These are phyloP conservation scores for Dioscorea alata DNA, from an alignment of 106 monocot genomes.

Conservation along the genomic window DNA sequence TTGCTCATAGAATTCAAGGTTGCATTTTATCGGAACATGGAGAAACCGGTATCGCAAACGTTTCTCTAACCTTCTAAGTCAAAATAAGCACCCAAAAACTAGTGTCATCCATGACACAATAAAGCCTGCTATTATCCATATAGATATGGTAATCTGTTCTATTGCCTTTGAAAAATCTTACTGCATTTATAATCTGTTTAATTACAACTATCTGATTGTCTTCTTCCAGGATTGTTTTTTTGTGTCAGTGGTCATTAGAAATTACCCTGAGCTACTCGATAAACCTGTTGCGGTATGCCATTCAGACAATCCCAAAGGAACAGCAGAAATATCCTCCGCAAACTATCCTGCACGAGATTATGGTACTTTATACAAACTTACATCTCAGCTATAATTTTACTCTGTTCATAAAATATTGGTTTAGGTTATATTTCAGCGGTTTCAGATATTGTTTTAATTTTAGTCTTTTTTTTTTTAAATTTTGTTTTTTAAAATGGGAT, in stretches of 20 bases:
- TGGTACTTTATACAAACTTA: conserved; percentile 25
- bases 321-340: conserved; percentile 97
- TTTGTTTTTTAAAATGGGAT: too few species aligned
- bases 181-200: background rate
- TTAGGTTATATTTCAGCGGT: too few species aligned
- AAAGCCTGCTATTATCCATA: conserved; percentile 54
- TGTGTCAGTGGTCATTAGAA: conserved; percentile 81
- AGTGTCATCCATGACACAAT: conserved; percentile 8
- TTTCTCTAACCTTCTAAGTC: conserved; percentile 33
- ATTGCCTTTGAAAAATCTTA: background rate
- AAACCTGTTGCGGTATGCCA: conserved; percentile 94
- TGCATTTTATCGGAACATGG: conserved; percentile 99
- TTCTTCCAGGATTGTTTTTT: conserved; percentile 85
- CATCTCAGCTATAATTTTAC: too few species aligned
- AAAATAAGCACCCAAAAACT: background rate
- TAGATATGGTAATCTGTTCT: conserved; percentile 80
- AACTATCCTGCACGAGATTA: conserved; percentile 86
- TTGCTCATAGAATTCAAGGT: conserved; percentile 55
- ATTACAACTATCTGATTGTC: background rate
- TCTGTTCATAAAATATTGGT: too few species aligned
- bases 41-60: conserved; percentile 76
- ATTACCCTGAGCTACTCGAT: conserved; percentile 61
- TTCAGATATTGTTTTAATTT: too few species aligned
- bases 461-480: background rate
- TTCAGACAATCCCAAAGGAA: conserved; percentile 93